Conservation (phyloP, 2,329 filamentous ascomycete species). For the Pochonia chlamydosporia region DNA sequence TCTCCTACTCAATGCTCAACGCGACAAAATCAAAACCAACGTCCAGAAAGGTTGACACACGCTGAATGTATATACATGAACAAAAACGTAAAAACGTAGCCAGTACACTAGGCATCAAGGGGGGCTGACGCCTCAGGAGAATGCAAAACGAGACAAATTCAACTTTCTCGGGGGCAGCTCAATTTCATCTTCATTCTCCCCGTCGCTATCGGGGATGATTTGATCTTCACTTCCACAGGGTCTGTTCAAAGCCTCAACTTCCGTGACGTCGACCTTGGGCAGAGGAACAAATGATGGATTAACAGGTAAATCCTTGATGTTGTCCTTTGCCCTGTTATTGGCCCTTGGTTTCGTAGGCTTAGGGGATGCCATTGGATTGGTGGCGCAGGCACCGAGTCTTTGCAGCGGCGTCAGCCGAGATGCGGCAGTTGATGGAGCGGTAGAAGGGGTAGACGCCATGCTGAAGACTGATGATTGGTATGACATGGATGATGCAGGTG, state of each 20-base stretch:
- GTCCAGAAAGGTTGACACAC: constrained; percentile 6
- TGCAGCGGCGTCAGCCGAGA: constrained; percentile 47
- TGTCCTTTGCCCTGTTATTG: constrained; percentile 17
- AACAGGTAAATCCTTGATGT: constrained; percentile 32
- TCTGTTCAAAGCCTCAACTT: constrained; percentile 46
- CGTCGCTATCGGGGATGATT: constrained; percentile 47
- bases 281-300: constrained; percentile 51
- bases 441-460: constrained; percentile 31
- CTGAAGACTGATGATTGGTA: constrained; percentile 31
- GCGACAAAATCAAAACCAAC: constrained; percentile 6
- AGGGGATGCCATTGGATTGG: constrained; percentile 20
- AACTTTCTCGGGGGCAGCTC: constrained; percentile 28
- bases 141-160: constrained; percentile 45
- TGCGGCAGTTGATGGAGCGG: constrained; percentile 35
- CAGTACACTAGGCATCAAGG: too few relatives aligned
- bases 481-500: constrained; percentile 29
- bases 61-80: constrained; percentile 1
- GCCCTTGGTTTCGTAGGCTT: constrained; percentile 22
- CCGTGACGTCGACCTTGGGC: constrained; percentile 46
- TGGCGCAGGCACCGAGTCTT: constrained; percentile 43
- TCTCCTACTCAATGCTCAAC: neutral
- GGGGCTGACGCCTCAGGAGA: constrained; percentile 17
- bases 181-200: constrained; percentile 35
- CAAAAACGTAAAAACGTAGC: neutral
- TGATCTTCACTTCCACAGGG: constrained; percentile 51